These are phyloP conservation scores for Comarum palustre DNA, from an alignment of 306 rosid genomes.

Conservation along the genomic window DNA sequence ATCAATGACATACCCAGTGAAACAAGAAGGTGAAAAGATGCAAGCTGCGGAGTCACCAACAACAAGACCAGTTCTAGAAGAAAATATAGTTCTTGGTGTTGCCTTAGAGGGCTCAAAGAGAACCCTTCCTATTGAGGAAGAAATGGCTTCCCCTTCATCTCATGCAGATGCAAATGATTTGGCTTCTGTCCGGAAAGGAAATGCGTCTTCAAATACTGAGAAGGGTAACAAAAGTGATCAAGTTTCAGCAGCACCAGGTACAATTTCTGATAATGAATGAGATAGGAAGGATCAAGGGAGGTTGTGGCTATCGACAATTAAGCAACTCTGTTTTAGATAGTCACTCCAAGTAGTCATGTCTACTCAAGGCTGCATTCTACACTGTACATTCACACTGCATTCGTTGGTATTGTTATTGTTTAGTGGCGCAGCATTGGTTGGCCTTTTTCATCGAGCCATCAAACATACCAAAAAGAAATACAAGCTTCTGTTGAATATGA, in stretches of 20 bases:
- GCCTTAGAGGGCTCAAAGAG: slow-evolving; percentile 93
- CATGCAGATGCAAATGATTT: slow-evolving; percentile 46
- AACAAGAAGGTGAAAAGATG: slow-evolving; percentile 51
- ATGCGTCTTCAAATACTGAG: slow-evolving; percentile 40
- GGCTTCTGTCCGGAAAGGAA: slow-evolving; percentile 54
- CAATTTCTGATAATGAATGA: slow-evolving; percentile 35
- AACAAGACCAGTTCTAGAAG: slow-evolving; percentile 57
- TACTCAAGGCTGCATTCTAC: slow-evolving; percentile 16
- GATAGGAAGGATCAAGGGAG: slow-evolving; percentile 17
- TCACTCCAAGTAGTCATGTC: slow-evolving; percentile 29
- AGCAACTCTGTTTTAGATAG: slow-evolving; percentile 13
- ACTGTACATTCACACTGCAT: slow-evolving; percentile 14
- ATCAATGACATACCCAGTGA: slow-evolving; percentile 34
- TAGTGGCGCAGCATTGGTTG: slow-evolving; percentile 1
- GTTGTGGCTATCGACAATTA: not conserved
- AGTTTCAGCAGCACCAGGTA: slow-evolving; percentile 36
- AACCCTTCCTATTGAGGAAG: slow-evolving; percentile 86
- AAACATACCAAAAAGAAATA: slow-evolving; percentile 12
- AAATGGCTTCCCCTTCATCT: slow-evolving; percentile 32
- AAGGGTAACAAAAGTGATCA: slow-evolving; percentile 57
- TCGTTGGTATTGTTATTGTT: not conserved
- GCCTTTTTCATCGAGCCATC: slow-evolving; percentile 18
- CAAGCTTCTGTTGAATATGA: not conserved
- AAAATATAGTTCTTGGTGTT: slow-evolving; percentile 86
- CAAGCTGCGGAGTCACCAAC: slow-evolving; percentile 38